Percentiles rank a stretch among this genome's conserved stretches.
phyloP scores from a whole-genome alignment of 768 basidiomycete species.

The Daedaleopsis nitida region DNA sequence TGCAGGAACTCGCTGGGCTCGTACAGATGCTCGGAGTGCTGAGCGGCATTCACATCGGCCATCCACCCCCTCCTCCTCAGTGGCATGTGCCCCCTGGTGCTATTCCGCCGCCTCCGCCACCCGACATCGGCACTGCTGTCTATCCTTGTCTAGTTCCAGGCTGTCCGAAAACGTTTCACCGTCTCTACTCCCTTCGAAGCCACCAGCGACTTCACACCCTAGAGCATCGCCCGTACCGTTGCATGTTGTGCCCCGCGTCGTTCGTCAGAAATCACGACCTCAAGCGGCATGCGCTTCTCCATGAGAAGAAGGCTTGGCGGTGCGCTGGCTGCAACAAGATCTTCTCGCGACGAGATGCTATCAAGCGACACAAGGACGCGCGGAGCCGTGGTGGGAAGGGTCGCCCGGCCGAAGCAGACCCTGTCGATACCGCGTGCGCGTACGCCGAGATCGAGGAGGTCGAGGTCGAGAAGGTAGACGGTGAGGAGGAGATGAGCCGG shows the following conservation, averaged over 20 bases:
- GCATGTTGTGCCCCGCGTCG: conserved; percentile 66
- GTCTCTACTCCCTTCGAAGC: conserved; percentile 67
- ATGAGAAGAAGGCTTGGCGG: conserved; percentile 73
- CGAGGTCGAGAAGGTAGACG: conserved; percentile 57
- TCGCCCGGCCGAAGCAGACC: conserved; percentile 30
- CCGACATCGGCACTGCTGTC: conserved; percentile 73
- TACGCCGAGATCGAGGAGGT: conserved; percentile 53
- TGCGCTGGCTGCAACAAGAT: conserved; percentile 74
- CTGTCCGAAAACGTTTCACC: conserved; percentile 71
- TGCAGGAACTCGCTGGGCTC: conserved; percentile 79
- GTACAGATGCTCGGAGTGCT: conserved; percentile 83
- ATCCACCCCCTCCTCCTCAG: conserved; percentile 34
- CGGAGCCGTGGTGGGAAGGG: conserved; percentile 47
- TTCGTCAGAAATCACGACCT: conserved; percentile 81
- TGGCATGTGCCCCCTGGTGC: conserved; percentile 28
- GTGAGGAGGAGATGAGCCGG: conserved; percentile 42
- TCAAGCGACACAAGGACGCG: conserved; percentile 75
- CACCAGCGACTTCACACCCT: conserved; percentile 68
- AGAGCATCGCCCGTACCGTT: conserved; percentile 63
- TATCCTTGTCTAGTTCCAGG: conserved; percentile 71
- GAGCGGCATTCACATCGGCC: conserved; percentile 70
- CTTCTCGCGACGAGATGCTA: conserved; percentile 78
- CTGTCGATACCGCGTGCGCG: conserved; percentile 42
- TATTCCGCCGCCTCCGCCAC: conserved; percentile 26
- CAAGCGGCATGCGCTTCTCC: conserved; percentile 73